phyloP scores from a whole-genome alignment of 1,284 basidiomycete genomes.

The Rhodotorula sp. region DNA sequence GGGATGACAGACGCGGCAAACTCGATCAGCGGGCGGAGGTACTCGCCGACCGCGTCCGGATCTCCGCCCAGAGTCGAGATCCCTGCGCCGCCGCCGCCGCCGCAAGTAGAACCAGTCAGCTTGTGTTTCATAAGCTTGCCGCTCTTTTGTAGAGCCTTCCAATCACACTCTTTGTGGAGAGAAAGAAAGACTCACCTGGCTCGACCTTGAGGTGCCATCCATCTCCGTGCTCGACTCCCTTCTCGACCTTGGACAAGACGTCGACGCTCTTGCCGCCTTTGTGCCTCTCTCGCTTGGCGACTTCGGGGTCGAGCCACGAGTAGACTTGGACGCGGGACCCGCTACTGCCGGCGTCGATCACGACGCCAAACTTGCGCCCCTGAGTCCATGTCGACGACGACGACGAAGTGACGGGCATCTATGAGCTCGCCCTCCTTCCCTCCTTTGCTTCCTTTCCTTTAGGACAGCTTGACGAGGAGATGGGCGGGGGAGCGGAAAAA shows the following conservation, averaged over 20 bases:
- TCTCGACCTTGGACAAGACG: conserved; percentile 78
- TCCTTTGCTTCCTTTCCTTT: too few relatives aligned
- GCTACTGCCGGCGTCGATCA: conserved; percentile 96
- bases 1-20: conserved; percentile 84
- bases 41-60: conserved; percentile 66
- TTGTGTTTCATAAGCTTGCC: neutral
- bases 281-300: conserved; percentile 46
- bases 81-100: conserved; percentile 55
- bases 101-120: neutral
- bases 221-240: conserved; percentile 74
- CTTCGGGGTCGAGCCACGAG: conserved; percentile 65
- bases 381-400: conserved; percentile 28
- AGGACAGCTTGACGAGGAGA: neutral
- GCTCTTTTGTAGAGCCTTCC: neutral
- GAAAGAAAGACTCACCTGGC: conserved; percentile 62
- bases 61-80: conserved; percentile 77
- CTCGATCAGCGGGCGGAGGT: conserved; percentile 76
- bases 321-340: conserved; percentile 96
- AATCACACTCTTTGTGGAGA: too few relatives aligned
- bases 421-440: too few relatives aligned
- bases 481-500: neutral
- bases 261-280: conserved; percentile 43
- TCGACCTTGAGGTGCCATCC: conserved; percentile 90
- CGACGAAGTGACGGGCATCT: neutral
- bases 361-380: conserved; percentile 69